A percentile compares a stretch with the other conserved stretches of the same genome.
Evolutionary conservation across 768 basidiomycete species (phyloP).

Genomic region (Mycena haematopus): DNA sequence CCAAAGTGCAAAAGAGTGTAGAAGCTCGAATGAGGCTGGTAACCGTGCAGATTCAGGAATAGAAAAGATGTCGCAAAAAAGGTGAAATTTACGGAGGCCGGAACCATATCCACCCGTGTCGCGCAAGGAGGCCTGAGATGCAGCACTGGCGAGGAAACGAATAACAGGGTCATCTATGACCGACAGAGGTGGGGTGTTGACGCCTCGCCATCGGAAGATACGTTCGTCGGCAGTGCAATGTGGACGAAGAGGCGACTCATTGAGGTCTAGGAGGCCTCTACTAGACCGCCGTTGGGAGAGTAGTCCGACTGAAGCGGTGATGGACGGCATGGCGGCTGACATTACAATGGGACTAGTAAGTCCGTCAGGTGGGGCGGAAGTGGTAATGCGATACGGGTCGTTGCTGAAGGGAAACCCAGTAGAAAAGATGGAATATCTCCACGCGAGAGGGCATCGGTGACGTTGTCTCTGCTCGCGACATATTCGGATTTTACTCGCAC

Average conservation of each 20-base stretch:
- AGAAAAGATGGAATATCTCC: constrained; percentile 34
- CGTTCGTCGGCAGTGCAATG: constrained; percentile 33
- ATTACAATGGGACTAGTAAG: constrained; percentile 28
- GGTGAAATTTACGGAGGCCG: constrained; percentile 37
- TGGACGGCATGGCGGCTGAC: background rate
- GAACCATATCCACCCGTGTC: constrained; percentile 23
- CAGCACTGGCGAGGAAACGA: constrained; percentile 8
- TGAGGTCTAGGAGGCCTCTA: too few species aligned
- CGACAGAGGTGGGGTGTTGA: constrained; percentile 34
- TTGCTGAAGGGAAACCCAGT: constrained; percentile 26
- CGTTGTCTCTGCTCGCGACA: constrained; percentile 35
- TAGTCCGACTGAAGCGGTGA: background rate
- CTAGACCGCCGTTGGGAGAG: too few species aligned
- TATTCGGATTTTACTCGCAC: constrained; percentile 28
- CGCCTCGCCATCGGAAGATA: constrained; percentile 41
- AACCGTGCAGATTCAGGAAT: constrained; percentile 35
- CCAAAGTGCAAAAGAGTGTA: constrained; percentile 46
- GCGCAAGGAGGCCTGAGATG: background rate
- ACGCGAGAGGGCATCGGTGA: constrained; percentile 40
- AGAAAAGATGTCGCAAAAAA: constrained; percentile 31
- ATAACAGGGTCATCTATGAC: constrained; percentile 34
- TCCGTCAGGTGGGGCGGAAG: constrained; percentile 26
- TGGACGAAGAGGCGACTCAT: constrained; percentile 35
- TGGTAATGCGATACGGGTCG: constrained; percentile 6
- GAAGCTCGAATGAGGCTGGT: constrained; percentile 34